These are phyloP conservation scores for Ophiosphaerella narmari DNA, from an alignment of 2,329 filamentous ascomycete species.

Conservation along the genomic window DNA sequence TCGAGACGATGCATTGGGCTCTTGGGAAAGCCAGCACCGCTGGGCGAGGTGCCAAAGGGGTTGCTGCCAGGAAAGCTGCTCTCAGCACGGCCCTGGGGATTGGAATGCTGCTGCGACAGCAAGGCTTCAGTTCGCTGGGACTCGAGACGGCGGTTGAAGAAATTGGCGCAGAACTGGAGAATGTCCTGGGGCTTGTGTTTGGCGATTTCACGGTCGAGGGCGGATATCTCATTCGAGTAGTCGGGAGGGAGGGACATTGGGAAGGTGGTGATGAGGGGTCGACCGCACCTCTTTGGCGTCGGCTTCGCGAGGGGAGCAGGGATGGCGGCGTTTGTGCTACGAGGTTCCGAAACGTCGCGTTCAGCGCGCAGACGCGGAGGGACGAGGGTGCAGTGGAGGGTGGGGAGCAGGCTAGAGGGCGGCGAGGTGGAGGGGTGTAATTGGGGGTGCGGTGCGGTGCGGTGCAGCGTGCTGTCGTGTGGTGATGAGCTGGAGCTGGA, in stretches of 20 bases:
- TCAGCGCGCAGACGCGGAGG: slow-evolving; percentile 15
- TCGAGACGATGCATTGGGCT: slow-evolving; percentile 65
- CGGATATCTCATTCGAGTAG: slow-evolving; percentile 64
- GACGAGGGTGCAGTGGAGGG: slow-evolving; percentile 2
- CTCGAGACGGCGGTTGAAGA: slow-evolving; percentile 68
- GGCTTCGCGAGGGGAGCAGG: slow-evolving; percentile 42
- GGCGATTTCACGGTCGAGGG: slow-evolving; percentile 65
- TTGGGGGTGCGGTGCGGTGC: slow-evolving; percentile 3
- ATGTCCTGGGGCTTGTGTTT: slow-evolving; percentile 65
- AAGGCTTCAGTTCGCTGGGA: slow-evolving; percentile 65
- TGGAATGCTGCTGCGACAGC: slow-evolving; percentile 55
- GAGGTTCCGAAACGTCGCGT: slow-evolving; percentile 33
- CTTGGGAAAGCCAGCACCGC: slow-evolving; percentile 50
- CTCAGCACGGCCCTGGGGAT: slow-evolving; percentile 58
- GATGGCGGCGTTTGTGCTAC: slow-evolving; percentile 39
- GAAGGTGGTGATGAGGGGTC: slow-evolving; percentile 39
- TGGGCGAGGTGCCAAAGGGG: slow-evolving; percentile 66
- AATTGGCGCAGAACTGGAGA: slow-evolving; percentile 72
- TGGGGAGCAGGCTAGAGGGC: background rate
- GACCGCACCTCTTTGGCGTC: slow-evolving; percentile 45
- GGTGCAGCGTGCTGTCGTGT: slow-evolving; percentile 10
- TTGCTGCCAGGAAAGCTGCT: slow-evolving; percentile 78
- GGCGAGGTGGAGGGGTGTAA: slow-evolving; percentile 4
- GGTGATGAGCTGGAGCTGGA: slow-evolving; percentile 14
- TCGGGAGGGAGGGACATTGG: slow-evolving; percentile 49